Conservation (phyloP, 352 stramenopile genomes). For the Phytophthora macrochlamydospora region DNA sequence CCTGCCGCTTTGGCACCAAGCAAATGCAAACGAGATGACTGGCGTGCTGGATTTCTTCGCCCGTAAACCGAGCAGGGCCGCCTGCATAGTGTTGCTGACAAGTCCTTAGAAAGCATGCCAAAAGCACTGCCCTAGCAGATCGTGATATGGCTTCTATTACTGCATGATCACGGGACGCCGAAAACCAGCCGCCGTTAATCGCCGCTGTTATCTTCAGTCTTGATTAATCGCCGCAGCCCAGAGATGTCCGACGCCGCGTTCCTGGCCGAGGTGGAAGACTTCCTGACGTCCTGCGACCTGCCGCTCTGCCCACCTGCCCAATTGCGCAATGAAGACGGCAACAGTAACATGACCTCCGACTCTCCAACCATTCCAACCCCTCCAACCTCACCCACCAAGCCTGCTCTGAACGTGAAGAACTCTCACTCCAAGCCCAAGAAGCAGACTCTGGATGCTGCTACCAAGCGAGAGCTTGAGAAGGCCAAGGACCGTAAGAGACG, state of each 20-base stretch:
- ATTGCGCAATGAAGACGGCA: background rate
- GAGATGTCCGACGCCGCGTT: slow-evolving; percentile 7
- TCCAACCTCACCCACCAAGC: background rate
- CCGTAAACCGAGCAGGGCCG: too few relatives aligned
- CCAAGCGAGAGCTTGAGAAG: slow-evolving; percentile 4
- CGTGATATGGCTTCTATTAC: too few relatives aligned
- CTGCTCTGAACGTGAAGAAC: background rate
- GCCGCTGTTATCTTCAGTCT: slow-evolving; percentile 3
- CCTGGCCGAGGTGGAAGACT: slow-evolving; percentile 9
- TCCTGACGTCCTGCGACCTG: slow-evolving; percentile 1
- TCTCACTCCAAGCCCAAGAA: background rate
- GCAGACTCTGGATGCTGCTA: background rate
- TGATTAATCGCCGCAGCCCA: slow-evolving; percentile 3
- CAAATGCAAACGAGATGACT: too few relatives aligned
- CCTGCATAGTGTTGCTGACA: too few relatives aligned
- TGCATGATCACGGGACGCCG: too few relatives aligned
- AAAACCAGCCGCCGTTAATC: too few relatives aligned
- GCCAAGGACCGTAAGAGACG: slow-evolving; percentile 12
- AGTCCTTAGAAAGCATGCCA: too few relatives aligned
- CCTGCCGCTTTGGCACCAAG: too few relatives aligned
- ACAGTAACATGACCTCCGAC: background rate
- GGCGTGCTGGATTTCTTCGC: too few relatives aligned
- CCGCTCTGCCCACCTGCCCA: background rate
- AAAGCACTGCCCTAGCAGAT: too few relatives aligned
- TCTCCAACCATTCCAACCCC: background rate